Evolutionary conservation across 2,329 filamentous ascomycete genomes (phyloP), one percentile per base, ranked within the genome.

Genomic region (Ophiostoma sp.): DNA sequence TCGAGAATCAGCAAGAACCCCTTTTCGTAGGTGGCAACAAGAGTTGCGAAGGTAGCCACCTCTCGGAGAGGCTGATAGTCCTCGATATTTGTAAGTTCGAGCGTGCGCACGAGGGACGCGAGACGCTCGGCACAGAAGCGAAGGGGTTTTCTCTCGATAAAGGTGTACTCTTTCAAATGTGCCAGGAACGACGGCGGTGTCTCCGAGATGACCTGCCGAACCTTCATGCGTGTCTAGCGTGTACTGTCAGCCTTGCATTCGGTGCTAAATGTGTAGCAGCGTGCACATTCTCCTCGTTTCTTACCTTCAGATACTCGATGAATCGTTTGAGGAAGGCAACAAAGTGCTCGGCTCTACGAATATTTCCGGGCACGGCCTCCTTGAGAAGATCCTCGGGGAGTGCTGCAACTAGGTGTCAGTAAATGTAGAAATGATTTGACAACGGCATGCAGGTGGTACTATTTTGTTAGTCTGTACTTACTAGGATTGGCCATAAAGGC

Each of bases 51-150:
- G 0, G 93, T 97, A 27, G 96, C 96, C 8, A 99, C 94, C 81
- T 99, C 94, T 81, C 99, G 95, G 0, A 99, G 84, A 6, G 95
- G 92, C 75, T 97, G 94, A 77, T 96, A 99, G 78, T 99, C 96
- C 81, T 99, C 95, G 72, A 99, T 97, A 75, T 96, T 98, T 41
- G 94, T 96, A 71, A 99, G 88, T 79, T 99, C 95, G 20, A 99
- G 85, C 0, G 95, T 99, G 71, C 96, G 87, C 23, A 99, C 94
- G 7, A 99, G 87, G 0, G 94, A 99, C 0, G 95, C 97, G 15
- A 99, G 82, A 54, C 95, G 89, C 80, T 99, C 96, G 0, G 95
- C 93, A 77, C 96, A 99, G 79, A 99, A 99, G 67, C 92, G 85
- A 13, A 99, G 80, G 0, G 95, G 95, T 76, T 99, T 99, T 78